Conservation (phyloP, 2,329 filamentous ascomycete genomes). For the Huntiella savannae region DNA sequence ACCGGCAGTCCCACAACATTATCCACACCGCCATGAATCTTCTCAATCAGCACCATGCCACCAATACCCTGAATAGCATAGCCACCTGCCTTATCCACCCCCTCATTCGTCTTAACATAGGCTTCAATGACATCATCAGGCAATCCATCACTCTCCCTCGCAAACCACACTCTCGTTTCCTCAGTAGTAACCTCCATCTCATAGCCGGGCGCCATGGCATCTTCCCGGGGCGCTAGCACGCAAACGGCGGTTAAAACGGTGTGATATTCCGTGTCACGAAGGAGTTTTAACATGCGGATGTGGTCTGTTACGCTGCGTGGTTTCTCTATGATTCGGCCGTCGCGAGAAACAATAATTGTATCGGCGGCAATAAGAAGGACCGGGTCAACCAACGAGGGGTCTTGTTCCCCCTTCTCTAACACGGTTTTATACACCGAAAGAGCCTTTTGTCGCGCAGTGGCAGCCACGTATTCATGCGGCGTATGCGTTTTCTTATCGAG, state of each 20-base stretch:
- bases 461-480: constrained; percentile 78
- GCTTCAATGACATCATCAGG: constrained; percentile 64
- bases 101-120: constrained; percentile 72
- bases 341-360: constrained; percentile 63
- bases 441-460: constrained; percentile 70
- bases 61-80: constrained; percentile 87
- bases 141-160: constrained; percentile 36
- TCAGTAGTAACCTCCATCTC: constrained; percentile 63
- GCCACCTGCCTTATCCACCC: constrained; percentile 86
- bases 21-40: constrained; percentile 75
- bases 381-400: constrained; percentile 39
- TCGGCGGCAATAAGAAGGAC: constrained; percentile 77
- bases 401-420: constrained; percentile 24
- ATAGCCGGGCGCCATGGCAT: constrained; percentile 71
- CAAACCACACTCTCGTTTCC: constrained; percentile 83
- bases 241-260: constrained; percentile 74
- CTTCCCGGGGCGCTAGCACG: constrained; percentile 63
- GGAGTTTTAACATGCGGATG: constrained; percentile 59
- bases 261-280: constrained; percentile 61
- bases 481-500: constrained; percentile 55
- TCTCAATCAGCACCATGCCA: constrained; percentile 70
- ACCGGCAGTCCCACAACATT: constrained; percentile 88
- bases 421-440: constrained; percentile 44
- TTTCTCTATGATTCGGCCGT: constrained; percentile 76
- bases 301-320: constrained; percentile 67